Conservation (phyloP, 768 basidiomycete species). For the Trametes cubensis region DNA sequence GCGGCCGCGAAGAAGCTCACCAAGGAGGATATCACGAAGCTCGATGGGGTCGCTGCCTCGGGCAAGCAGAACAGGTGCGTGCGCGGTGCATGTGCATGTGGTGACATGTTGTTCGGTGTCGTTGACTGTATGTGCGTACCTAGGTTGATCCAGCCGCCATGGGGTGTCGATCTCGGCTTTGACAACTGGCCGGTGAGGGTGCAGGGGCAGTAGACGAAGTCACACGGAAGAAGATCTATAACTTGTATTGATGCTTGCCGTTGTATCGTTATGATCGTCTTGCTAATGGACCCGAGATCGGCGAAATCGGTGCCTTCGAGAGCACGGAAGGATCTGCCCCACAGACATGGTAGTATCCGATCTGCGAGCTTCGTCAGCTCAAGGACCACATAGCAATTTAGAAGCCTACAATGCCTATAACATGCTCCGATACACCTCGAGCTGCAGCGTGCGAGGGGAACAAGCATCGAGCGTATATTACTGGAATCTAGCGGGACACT, state of each 20-base stretch:
- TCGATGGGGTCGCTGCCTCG: slow-evolving; percentile 57
- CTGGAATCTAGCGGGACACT: slow-evolving; percentile 25
- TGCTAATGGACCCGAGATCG: slow-evolving; percentile 39
- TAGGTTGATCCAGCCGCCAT: slow-evolving; percentile 65
- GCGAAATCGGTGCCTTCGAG: slow-evolving; percentile 69
- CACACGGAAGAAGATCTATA: no score
- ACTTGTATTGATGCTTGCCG: no score
- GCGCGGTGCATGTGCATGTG: slow-evolving; percentile 10
- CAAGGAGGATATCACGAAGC: slow-evolving; percentile 51
- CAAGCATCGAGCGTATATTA: background rate
- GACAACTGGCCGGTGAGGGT: slow-evolving; percentile 54
- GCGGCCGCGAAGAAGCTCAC: slow-evolving; percentile 49
- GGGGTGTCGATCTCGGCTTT: slow-evolving; percentile 73
- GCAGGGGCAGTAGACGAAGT: background rate
- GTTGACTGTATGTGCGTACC: background rate
- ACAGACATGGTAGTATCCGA: slow-evolving; percentile 74
- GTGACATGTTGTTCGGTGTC: background rate
- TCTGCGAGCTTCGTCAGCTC: slow-evolving; percentile 43
- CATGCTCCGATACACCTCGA: background rate
- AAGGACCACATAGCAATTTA: background rate
- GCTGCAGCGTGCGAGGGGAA: background rate
- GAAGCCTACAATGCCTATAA: background rate
- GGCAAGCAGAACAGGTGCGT: slow-evolving; percentile 67
- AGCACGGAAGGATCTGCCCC: slow-evolving; percentile 58
- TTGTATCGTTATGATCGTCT: no score